Base-by-base conservation (phyloP, 2,329 filamentous ascomycete species). In the Neophaeococcomyces aloes region DNA sequence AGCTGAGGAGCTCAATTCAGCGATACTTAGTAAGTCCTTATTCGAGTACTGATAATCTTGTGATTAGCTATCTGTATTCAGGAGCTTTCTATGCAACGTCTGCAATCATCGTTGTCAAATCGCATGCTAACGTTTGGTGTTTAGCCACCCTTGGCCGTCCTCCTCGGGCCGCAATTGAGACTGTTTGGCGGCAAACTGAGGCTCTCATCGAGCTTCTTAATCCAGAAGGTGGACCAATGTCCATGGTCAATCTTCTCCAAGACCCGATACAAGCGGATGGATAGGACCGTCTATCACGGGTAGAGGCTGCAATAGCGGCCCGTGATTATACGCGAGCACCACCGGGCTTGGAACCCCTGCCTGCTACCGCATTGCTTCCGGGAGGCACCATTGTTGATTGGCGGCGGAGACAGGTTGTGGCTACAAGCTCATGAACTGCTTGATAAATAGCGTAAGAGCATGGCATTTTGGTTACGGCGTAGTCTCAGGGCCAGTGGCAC, bases 1-100 rank as follows among this genome's bases (percentile, higher is more conserved):
- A 31, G 88, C 88, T 7, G 91, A 98, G 66, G 88, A 94, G 62
- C 70, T 98, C 45, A 96, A 96, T 63, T 85, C 86, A 48, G 88
- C 86, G 36, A 94, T 98, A 55, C 64, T 98, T 48, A 79, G 87
- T 94, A 68, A 67, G n/a, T n/a, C n/a, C n/a, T n/a, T n/a, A n/a
- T n/a, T n/a, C n/a, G n/a, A n/a, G n/a, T n/a, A n/a, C n/a, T n/a
- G n/a, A n/a, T n/a, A n/a, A n/a, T n/a, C n/a, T n/a, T n/a, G 79
- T 72, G 3, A 14, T 36, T 11, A 18, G 4, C 17, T 43, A 13
- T 15, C 13, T 39, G 60, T 42, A 15, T 10, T 29, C 4, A 4
- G 17, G 25, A 14, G 34, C 8, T 30, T 40, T 29, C 46, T 46
- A 31, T n/a, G n/a, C n/a, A n/a, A n/a, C n/a, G n/a, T n/a, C n/a